phyloP scores from a whole-genome alignment of 2,329 filamentous ascomycete genomes.

The Pseudocercospora pini-densiflorae region DNA sequence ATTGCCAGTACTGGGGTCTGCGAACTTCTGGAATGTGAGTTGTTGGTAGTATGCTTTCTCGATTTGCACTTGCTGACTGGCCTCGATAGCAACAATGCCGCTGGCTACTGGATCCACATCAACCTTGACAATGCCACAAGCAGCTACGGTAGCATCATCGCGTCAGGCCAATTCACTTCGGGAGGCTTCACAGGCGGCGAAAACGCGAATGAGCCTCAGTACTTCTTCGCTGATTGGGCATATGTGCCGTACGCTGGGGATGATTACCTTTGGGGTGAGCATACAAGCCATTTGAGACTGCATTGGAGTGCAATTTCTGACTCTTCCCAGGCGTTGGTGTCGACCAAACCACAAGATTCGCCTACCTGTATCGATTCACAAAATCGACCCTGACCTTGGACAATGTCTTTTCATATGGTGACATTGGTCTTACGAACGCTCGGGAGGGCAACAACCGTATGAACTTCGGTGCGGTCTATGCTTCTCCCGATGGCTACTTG shows the following conservation, averaged over 20 bases:
- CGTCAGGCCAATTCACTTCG: not conserved
- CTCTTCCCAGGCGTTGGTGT: not conserved
- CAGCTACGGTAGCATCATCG: constrained; percentile 11
- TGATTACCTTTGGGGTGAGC: constrained; percentile 8
- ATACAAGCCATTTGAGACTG: not conserved
- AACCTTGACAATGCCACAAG: constrained; percentile 2
- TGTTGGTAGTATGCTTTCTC: not conserved
- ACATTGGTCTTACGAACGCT: not conserved
- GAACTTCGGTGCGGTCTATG: constrained; percentile 14
- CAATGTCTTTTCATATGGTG: not conserved
- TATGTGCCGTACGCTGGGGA: constrained; percentile 12
- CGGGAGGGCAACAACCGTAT: not conserved
- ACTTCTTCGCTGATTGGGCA: constrained; percentile 18
- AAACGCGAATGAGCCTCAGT: not conserved
- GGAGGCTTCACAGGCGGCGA: not conserved
- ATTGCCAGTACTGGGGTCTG: constrained; percentile 13
- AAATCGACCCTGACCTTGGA: not conserved
- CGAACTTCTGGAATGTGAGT: not conserved
- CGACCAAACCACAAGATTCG: not conserved
- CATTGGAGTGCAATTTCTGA: not conserved
- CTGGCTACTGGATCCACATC: constrained; percentile 3
- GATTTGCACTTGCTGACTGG: not conserved
- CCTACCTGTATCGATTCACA: constrained; percentile 9
- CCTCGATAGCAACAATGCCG: not conserved
- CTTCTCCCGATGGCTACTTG: constrained; percentile 7